Percentiles rank a stretch among this genome's conserved stretches.
phyloP scores from a whole-genome alignment of 305 asterid genomes.

The Salvia sclarea region DNA sequence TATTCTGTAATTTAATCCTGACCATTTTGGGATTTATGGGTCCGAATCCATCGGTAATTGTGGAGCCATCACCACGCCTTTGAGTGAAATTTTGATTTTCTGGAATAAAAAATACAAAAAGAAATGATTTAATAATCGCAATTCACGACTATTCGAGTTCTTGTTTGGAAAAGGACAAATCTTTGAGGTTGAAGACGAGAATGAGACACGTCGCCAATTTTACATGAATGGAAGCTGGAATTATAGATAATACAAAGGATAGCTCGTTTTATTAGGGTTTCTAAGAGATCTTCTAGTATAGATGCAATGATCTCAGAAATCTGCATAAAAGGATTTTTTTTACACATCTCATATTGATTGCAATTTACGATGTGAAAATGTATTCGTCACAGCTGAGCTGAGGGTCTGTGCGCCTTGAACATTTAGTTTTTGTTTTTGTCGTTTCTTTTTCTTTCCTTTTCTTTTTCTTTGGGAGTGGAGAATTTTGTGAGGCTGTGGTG shows the following conservation, averaged over 20 bases:
- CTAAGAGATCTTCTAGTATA: background rate
- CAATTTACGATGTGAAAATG: background rate
- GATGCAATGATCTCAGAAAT: slow-evolving; percentile 5
- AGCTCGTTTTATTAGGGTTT: slow-evolving; percentile 42
- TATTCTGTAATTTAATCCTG: slow-evolving; percentile 17
- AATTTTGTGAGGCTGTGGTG: slow-evolving; percentile 50
- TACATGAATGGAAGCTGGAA: slow-evolving; percentile 32
- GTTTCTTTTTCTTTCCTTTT: background rate
- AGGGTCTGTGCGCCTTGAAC: slow-evolving; percentile 27
- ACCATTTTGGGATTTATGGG: slow-evolving; percentile 30
- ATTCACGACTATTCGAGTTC: slow-evolving; percentile 16
- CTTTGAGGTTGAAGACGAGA: slow-evolving; percentile 52
- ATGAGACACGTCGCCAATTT: slow-evolving; percentile 60
- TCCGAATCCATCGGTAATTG: slow-evolving; percentile 35
- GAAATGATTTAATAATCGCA: slow-evolving; percentile 18
- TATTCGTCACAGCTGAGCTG: background rate
- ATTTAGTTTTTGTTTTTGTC: slow-evolving; percentile 4
- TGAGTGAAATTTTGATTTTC: slow-evolving; percentile 20
- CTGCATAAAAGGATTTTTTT: background rate
- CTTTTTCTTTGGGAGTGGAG: slow-evolving; percentile 13
- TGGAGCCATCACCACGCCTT: slow-evolving; percentile 35
- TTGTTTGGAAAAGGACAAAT: slow-evolving; percentile 24
- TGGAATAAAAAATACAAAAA: slow-evolving; percentile 5
- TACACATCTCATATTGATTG: background rate
- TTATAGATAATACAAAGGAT: slow-evolving; percentile 29